Evolutionary conservation across 208 protist species (phyloP).

Genomic region (Leptomonas seymouri): DNA sequence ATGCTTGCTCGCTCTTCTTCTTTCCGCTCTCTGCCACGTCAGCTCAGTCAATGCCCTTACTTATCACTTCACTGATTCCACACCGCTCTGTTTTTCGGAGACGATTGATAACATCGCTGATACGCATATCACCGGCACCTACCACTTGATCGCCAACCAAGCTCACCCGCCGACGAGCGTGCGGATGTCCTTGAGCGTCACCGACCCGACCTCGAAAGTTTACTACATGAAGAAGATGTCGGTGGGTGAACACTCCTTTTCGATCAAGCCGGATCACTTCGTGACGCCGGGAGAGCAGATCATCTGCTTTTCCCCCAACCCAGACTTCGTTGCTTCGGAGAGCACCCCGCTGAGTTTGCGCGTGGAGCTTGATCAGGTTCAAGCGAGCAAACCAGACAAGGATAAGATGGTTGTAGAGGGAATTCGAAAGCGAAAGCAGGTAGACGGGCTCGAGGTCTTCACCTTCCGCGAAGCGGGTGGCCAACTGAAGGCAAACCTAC

Average conservation of each 20-base stretch:
- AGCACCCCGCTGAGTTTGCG: constrained; percentile 17
- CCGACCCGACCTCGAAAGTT: constrained; percentile 9
- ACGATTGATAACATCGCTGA: constrained; percentile 35
- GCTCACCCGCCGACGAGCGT: background rate
- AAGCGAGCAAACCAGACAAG: constrained; percentile 1
- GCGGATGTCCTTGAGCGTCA: constrained; percentile 13
- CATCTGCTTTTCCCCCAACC: constrained; percentile 25
- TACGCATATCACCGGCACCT: constrained; percentile 48
- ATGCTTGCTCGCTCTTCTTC: constrained; percentile 4
- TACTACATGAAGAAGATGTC: constrained; percentile 23
- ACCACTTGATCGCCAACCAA: constrained; percentile 30
- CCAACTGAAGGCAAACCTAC: constrained; percentile 64
- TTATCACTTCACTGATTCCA: constrained; percentile 47
- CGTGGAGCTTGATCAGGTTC: constrained; percentile 26
- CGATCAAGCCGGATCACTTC: constrained; percentile 2
- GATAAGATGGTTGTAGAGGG: constrained; percentile 15
- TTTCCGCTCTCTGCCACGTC: constrained; percentile 7
- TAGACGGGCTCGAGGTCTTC: constrained; percentile 70
- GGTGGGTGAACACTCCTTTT: constrained; percentile 35
- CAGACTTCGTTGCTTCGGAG: constrained; percentile 12
- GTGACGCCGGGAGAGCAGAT: constrained; percentile 22
- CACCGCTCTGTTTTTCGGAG: constrained; percentile 69
- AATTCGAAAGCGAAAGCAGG: constrained; percentile 23
- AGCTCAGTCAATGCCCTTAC: constrained; percentile 28
- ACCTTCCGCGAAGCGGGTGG: constrained; percentile 64